Percentiles rank a stretch among this genome's conserved stretches.
These are phyloP conservation scores for Aspergillus fumigatus DNA, from an alignment of 2,329 filamentous ascomycete genomes.

Conservation along the genomic window DNA sequence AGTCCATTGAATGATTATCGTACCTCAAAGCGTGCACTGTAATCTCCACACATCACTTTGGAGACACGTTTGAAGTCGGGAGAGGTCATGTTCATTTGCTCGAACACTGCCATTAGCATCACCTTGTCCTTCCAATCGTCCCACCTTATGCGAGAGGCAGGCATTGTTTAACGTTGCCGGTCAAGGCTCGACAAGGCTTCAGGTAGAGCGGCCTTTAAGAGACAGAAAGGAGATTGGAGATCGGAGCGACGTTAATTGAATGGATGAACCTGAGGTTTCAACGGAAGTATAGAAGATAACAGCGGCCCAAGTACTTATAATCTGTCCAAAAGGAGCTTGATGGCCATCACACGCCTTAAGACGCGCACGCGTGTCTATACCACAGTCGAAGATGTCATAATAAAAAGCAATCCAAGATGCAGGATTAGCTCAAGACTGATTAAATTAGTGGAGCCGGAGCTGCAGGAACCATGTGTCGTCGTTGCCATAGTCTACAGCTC, in stretches of 20 bases:
- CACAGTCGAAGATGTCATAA: not conserved
- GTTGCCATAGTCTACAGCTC: not conserved
- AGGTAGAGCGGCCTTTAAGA: not conserved
- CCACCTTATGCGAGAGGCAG: conserved; percentile 2
- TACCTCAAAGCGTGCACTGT: conserved; percentile 4
- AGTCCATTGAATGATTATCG: not conserved
- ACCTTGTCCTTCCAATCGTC: conserved; percentile 8
- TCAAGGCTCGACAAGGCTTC: not conserved
- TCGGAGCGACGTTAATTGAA: not conserved
- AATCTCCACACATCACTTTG: conserved; percentile 3
- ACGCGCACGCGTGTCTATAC: not conserved
- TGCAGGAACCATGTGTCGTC: not conserved
- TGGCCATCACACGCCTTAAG: not conserved
- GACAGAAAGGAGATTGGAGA: not conserved
- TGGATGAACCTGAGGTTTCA: not conserved
- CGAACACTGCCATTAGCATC: conserved; percentile 8
- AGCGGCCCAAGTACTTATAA: not conserved
- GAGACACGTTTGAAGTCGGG: conserved; percentile 6
- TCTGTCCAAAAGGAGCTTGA: not conserved
- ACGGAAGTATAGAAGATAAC: not conserved
- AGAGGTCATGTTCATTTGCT: conserved; percentile 1
- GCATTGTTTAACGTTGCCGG: not conserved
- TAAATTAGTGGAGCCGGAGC: not conserved
- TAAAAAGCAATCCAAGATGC: not conserved
- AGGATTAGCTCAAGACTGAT: not conserved